A percentile compares a stretch with the other conserved stretches of the same genome.
Evolutionary conservation across 331 rosid genomes (phyloP).

Genomic region (Arachis monticola): DNA sequence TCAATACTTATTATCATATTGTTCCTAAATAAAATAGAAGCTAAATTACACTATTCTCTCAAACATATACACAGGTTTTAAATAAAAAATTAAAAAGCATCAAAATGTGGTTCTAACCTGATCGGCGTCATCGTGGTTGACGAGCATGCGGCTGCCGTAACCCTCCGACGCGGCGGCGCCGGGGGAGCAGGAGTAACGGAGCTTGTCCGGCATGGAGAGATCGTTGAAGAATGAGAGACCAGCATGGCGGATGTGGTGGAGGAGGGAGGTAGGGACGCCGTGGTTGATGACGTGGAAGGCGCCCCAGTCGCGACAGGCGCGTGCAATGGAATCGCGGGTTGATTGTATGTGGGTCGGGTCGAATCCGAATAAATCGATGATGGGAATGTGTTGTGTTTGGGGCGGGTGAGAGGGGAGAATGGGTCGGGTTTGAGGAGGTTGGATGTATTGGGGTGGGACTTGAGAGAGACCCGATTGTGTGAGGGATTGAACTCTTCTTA

Average conservation of each 20-base stretch:
- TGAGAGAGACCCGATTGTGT: constrained; percentile 55
- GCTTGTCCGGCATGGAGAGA: constrained; percentile 58
- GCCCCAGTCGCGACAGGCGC: constrained; percentile 81
- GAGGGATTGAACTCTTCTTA: constrained; percentile 60
- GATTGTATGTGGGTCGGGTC: constrained; percentile 48
- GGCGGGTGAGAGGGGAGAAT: not conserved
- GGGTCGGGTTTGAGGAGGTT: constrained; percentile 65
- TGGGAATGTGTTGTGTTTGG: constrained; percentile 41
- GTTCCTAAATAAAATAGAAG: too few species aligned
- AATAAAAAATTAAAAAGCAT: too few species aligned
- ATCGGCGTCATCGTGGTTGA: constrained; percentile 40
- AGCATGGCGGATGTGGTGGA: constrained; percentile 48
- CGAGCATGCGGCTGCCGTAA: constrained; percentile 84
- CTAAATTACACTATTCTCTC: too few species aligned
- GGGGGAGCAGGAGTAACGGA: constrained; percentile 62
- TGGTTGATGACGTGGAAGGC: constrained; percentile 86
- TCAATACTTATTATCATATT: too few species aligned
- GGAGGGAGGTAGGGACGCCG: constrained; percentile 55
- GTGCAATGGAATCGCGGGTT: constrained; percentile 45
- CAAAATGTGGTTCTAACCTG: not conserved
- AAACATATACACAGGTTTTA: too few species aligned
- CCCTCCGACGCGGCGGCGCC: constrained; percentile 77
- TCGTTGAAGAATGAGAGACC: constrained; percentile 74
- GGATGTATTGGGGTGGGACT: constrained; percentile 76
- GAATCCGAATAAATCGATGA: constrained; percentile 52